Conservation (phyloP, 2,329 filamentous ascomycete species). For the Ustulina deusta region DNA sequence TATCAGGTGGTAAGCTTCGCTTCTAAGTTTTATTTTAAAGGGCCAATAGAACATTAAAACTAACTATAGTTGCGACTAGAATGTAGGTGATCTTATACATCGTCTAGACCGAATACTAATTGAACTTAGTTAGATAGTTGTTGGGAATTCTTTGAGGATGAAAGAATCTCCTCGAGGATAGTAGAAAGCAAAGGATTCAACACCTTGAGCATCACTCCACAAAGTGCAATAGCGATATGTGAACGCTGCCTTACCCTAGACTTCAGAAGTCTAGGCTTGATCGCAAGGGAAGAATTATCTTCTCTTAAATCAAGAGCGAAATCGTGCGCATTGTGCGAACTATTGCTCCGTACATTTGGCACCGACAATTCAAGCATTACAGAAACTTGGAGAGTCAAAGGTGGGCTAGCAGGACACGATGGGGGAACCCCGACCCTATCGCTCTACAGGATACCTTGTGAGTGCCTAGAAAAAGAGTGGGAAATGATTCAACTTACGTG, state of each 20-base stretch:
- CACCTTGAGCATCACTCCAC: not conserved
- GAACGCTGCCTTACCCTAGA: slow-evolving; percentile 9
- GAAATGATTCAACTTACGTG: not conserved
- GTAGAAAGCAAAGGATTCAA: not conserved
- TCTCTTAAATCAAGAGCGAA: not conserved
- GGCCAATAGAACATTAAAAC: not conserved
- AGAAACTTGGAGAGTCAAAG: slow-evolving; percentile 22
- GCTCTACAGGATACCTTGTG: slow-evolving; percentile 15
- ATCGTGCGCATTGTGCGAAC: slow-evolving; percentile 4
- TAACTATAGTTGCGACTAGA: not conserved
- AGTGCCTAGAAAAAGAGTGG: not conserved
- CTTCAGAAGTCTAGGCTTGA: not conserved
- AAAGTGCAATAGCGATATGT: not conserved
- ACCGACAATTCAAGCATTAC: not conserved
- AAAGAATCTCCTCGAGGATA: not conserved
- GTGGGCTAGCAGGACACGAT: not conserved
- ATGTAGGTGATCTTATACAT: slow-evolving; percentile 2
- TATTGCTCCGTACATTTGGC: not conserved
- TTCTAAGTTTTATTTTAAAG: not conserved
- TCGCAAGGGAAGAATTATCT: not conserved
- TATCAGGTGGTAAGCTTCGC: slow-evolving; percentile 14
- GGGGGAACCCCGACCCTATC: slow-evolving; percentile 9
- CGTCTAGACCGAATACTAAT: not conserved
- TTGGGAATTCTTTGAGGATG: slow-evolving; percentile 16
- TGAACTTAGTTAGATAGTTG: slow-evolving; percentile 4